Conservation (phyloP, 2,329 filamentous ascomycete genomes). For the Endoconidiophora laricicola region DNA sequence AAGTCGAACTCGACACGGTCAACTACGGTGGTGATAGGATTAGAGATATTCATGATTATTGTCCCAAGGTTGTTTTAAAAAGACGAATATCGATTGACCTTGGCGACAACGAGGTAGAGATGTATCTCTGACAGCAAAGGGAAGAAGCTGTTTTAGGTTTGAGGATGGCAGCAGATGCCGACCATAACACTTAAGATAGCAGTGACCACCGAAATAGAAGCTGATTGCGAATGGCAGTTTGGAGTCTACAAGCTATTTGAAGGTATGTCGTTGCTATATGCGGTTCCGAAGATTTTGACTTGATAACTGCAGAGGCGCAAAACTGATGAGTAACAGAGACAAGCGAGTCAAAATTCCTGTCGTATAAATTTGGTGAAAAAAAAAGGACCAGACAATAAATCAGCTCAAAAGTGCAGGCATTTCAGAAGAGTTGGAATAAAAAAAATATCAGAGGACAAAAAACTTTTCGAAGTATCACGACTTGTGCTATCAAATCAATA, state of each 20-base stretch:
- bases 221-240: no score
- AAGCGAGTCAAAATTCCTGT: no score
- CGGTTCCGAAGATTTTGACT: no score
- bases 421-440: not conserved
- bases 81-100: not conserved
- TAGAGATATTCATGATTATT: constrained; percentile 48
- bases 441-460: not conserved
- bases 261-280: not conserved
- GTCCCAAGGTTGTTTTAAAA: not conserved
- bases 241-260: not conserved
- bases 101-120: not conserved
- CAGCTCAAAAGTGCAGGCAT: not conserved
- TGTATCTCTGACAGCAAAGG: not conserved
- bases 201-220: no score
- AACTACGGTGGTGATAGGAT: constrained; percentile 70
- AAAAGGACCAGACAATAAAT: not conserved
- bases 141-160: not conserved
- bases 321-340: no score
- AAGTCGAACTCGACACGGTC: constrained; percentile 81
- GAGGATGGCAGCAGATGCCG: not conserved
- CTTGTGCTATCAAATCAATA: no score
- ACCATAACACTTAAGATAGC: no score
- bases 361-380: not conserved
- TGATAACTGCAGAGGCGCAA: no score
- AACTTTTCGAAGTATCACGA: not conserved